Evolutionary conservation across 768 basidiomycete genomes (phyloP).

Genomic region (Leccinum boreale): DNA sequence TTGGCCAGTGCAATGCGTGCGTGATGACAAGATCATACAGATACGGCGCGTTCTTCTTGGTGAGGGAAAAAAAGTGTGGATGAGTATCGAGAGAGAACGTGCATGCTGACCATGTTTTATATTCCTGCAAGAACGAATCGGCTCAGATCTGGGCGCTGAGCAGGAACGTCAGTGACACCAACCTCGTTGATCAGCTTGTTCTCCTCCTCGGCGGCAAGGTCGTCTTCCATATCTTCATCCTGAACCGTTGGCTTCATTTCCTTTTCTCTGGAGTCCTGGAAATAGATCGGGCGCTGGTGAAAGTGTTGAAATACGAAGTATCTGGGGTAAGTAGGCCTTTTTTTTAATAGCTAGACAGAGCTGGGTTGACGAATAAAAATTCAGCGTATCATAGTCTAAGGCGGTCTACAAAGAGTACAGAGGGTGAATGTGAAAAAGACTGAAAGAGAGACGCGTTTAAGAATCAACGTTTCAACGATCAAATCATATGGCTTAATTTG

Average conservation of each 20-base stretch:
- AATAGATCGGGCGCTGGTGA: not conserved
- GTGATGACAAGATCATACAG: slow-evolving; percentile 97
- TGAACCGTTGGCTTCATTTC: slow-evolving; percentile 46
- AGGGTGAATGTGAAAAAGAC: not conserved
- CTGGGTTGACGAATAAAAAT: too few relatives aligned
- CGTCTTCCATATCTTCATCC: slow-evolving; percentile 72
- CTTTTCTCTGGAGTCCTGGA: slow-evolving; percentile 23
- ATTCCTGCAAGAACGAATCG: slow-evolving; percentile 50
- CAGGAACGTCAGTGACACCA: slow-evolving; percentile 17
- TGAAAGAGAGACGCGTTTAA: not conserved
- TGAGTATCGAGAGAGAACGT: not conserved
- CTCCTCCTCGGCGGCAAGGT: slow-evolving; percentile 79
- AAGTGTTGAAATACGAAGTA: not conserved
- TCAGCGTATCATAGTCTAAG: not conserved
- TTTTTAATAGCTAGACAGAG: slow-evolving; percentile 12
- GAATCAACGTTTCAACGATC: not conserved
- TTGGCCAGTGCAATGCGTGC: slow-evolving; percentile 98
- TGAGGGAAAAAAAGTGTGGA: not conserved
- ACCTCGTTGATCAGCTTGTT: slow-evolving; percentile 89
- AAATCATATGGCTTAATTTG: not conserved
- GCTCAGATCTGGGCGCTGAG: slow-evolving; percentile 8
- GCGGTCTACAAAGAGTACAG: not conserved
- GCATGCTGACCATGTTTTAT: slow-evolving; percentile 70
- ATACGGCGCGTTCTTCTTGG: slow-evolving; percentile 94
- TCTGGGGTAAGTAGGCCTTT: not conserved